These are phyloP conservation scores for Pseudophaeomoniella oleicola DNA, from an alignment of 2,329 filamentous ascomycete genomes.

Conservation along the genomic window DNA sequence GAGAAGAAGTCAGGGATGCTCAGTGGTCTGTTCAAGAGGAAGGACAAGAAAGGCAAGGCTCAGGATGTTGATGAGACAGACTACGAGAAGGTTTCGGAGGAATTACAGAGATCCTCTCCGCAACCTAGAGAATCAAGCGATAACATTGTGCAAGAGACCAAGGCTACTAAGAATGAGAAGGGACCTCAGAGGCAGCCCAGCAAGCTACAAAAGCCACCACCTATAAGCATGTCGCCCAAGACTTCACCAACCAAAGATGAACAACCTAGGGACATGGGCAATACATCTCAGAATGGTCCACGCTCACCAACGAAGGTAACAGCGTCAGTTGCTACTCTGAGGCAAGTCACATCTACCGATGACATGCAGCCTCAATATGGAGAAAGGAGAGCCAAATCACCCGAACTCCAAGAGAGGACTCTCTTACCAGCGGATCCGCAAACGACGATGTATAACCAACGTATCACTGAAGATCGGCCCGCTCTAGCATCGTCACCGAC, in stretches of 20 bases:
- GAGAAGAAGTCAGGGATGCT: slow-evolving; percentile 59
- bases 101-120: slow-evolving; percentile 32
- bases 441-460: background rate
- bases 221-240: slow-evolving; percentile 17
- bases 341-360: slow-evolving; percentile 16
- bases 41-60: slow-evolving; percentile 44
- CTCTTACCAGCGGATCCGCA: background rate
- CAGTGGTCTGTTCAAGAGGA: slow-evolving; percentile 53
- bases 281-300: slow-evolving; percentile 17
- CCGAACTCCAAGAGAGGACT: background rate
- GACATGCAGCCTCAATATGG: background rate
- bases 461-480: background rate
- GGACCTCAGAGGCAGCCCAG: slow-evolving; percentile 42
- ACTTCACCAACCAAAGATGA: slow-evolving; percentile 24
- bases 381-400: background rate
- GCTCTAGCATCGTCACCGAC: background rate
- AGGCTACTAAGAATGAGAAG: slow-evolving; percentile 15
- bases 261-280: slow-evolving; percentile 24
- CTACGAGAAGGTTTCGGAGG: slow-evolving; percentile 46
- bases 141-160: slow-evolving; percentile 22
- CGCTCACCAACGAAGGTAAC: slow-evolving; percentile 10
- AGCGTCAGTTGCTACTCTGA: slow-evolving; percentile 19
- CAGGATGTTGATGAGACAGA: slow-evolving; percentile 31
- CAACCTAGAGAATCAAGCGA: slow-evolving; percentile 30
- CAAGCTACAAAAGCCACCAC: slow-evolving; percentile 58